These are phyloP conservation scores for Saccharomyces cerevisiae DNA, from an alignment of 805 yeast genomes.

Conservation along the genomic window DNA sequence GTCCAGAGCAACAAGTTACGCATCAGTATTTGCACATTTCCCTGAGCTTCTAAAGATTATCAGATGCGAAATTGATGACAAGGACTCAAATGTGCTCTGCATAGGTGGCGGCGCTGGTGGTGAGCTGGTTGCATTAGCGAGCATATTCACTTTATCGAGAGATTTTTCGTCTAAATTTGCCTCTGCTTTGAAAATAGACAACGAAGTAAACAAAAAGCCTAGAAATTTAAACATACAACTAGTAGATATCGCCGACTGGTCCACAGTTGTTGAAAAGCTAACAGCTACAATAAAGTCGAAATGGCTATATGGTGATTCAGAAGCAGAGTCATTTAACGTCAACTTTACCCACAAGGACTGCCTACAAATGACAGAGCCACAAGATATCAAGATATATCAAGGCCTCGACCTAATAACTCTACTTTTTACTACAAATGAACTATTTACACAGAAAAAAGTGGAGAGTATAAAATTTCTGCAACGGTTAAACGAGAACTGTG, in stretches of 20 bases:
- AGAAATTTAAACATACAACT: constrained; percentile 39
- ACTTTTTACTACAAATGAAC: constrained; percentile 80
- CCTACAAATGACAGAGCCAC: constrained; percentile 20
- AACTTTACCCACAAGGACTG: constrained; percentile 33
- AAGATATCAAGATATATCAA: background rate
- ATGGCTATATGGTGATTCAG: constrained; percentile 43
- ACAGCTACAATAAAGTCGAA: constrained; percentile 36
- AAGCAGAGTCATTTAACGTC: constrained; percentile 27
- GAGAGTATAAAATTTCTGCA: constrained; percentile 55
- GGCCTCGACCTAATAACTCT: constrained; percentile 51
- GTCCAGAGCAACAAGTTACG: constrained; percentile 66
- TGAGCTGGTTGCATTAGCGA: constrained; percentile 56
- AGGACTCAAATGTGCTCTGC: constrained; percentile 39
- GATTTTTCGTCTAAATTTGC: constrained; percentile 17
- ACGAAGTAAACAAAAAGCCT: background rate
- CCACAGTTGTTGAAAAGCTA: constrained; percentile 40
- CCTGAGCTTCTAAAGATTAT: constrained; percentile 22
- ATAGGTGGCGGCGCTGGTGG: constrained; percentile 92
- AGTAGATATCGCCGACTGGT: constrained; percentile 79
- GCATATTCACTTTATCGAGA: constrained; percentile 41
- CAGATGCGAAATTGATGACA: constrained; percentile 6
- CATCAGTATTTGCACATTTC: constrained; percentile 53
- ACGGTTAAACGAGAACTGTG: constrained; percentile 42
- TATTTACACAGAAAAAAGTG: constrained; percentile 60
- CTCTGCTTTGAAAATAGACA: constrained; percentile 2